A percentile compares a stretch with the other conserved stretches of the same genome.
Conservation (phyloP, 2,329 filamentous ascomycete species). For the Ilyonectria sp. region DNA sequence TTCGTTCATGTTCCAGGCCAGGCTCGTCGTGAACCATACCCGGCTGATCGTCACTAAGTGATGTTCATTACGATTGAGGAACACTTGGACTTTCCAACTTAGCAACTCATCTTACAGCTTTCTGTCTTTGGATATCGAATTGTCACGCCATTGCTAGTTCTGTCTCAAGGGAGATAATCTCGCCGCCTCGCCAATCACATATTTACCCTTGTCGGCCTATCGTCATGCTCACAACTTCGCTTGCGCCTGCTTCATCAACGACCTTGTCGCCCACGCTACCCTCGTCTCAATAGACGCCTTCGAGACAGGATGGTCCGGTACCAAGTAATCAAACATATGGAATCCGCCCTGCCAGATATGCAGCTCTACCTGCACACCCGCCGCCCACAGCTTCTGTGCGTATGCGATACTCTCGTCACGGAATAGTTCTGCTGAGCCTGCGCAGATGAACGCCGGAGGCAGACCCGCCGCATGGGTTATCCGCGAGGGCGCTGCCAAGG, state of each 20-base stretch:
- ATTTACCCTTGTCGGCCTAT: not conserved
- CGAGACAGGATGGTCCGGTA: constrained; percentile 33
- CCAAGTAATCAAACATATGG: constrained; percentile 56
- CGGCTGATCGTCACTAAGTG: not conserved
- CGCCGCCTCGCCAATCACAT: not conserved
- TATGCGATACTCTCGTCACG: constrained; percentile 58
- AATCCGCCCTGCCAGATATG: constrained; percentile 60
- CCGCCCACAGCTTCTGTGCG: constrained; percentile 56
- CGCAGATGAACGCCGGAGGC: constrained; percentile 61
- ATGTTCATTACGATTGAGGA: not conserved
- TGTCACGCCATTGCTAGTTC: not conserved
- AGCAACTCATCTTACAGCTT: not conserved
- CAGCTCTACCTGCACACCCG: constrained; percentile 59
- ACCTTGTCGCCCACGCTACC: constrained; percentile 34
- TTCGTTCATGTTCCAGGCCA: not conserved
- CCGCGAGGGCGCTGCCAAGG: constrained; percentile 55
- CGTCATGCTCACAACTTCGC: constrained; percentile 21
- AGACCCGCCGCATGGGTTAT: constrained; percentile 55
- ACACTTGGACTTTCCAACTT: not conserved
- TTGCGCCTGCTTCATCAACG: constrained; percentile 25
- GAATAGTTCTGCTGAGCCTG: constrained; percentile 61
- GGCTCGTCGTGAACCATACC: not conserved
- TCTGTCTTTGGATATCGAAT: not conserved
- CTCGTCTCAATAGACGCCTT: constrained; percentile 31
- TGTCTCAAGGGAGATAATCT: not conserved